These are phyloP conservation scores for Emmonsia crescens DNA, from an alignment of 2,329 filamentous ascomycete species.

Conservation along the genomic window DNA sequence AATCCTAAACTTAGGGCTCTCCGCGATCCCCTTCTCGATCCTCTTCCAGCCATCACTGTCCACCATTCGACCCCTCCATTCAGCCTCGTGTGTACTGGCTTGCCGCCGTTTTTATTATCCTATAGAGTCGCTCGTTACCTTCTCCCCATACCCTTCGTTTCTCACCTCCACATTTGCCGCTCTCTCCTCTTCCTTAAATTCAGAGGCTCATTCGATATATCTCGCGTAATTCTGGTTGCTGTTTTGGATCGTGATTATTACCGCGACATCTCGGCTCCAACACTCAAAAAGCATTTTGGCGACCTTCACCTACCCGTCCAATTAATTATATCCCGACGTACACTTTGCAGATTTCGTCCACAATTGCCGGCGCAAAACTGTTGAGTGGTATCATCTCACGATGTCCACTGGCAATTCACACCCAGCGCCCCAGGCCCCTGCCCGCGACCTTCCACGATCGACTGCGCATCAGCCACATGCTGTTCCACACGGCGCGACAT, in stretches of 20 bases:
- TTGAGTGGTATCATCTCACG: neutral
- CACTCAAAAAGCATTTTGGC: neutral
- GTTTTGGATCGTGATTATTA: neutral
- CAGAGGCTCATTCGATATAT: neutral
- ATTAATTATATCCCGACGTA: neutral
- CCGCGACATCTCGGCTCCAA: neutral
- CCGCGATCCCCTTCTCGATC: neutral
- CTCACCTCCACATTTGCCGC: neutral
- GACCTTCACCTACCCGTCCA: neutral
- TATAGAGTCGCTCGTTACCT: neutral
- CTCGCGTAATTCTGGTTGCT: neutral
- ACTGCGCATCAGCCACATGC: conserved; percentile 15
- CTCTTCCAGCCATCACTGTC: neutral
- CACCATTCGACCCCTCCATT: neutral
- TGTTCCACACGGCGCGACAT: conserved; percentile 44
- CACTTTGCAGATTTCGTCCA: neutral
- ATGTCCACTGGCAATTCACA: conserved; percentile 1
- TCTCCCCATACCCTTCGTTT: neutral
- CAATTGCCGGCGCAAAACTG: neutral
- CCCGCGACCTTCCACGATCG: neutral
- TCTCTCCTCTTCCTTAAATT: neutral
- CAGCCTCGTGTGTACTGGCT: neutral
- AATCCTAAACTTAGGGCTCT: neutral
- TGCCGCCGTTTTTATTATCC: neutral
- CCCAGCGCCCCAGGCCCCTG: neutral